These are phyloP conservation scores for Marsdenia floribunda DNA, from an alignment of 257 asterid species.

Conservation along the genomic window DNA sequence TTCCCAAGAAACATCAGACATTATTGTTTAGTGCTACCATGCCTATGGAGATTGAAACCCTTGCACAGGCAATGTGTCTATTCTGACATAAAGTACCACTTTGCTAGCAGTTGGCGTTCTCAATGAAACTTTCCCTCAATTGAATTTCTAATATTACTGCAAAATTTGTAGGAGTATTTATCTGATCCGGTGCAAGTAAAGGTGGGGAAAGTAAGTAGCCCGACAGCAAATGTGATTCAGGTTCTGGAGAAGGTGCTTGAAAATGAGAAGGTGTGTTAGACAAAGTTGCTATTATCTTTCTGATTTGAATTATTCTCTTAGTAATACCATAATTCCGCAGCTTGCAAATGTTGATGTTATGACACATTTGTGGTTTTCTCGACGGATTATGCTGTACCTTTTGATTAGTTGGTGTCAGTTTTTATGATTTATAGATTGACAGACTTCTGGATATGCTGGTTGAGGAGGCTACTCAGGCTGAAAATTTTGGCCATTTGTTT, in stretches of 20 bases:
- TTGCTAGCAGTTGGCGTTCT: background rate
- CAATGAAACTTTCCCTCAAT: background rate
- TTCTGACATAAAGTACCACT: background rate
- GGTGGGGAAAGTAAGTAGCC: constrained; percentile 93
- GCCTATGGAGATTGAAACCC: constrained; percentile 88
- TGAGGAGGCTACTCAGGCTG: constrained; percentile 73
- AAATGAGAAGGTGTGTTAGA: constrained; percentile 64
- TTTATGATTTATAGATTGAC: constrained; percentile 55
- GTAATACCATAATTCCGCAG: background rate
- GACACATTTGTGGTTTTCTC: constrained; percentile 5
- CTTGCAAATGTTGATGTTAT: background rate
- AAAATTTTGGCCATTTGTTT: constrained; percentile 53
- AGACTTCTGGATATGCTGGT: constrained; percentile 74
- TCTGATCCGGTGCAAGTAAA: constrained; percentile 73
- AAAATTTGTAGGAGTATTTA: constrained; percentile 58
- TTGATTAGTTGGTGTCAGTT: background rate
- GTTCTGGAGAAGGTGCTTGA: constrained; percentile 75
- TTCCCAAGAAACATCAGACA: constrained; percentile 77
- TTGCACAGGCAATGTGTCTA: constrained; percentile 46
- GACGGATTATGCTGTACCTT: background rate
- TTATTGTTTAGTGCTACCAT: constrained; percentile 88
- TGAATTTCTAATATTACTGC: constrained; percentile 4
- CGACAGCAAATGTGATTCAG: constrained; percentile 77
- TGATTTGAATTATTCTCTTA: background rate
- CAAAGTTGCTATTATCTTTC: background rate